A percentile compares a stretch with the other conserved stretches of the same genome.
Conservation (phyloP, 75 land plant species). For the Chamaecyparis obtusa region DNA sequence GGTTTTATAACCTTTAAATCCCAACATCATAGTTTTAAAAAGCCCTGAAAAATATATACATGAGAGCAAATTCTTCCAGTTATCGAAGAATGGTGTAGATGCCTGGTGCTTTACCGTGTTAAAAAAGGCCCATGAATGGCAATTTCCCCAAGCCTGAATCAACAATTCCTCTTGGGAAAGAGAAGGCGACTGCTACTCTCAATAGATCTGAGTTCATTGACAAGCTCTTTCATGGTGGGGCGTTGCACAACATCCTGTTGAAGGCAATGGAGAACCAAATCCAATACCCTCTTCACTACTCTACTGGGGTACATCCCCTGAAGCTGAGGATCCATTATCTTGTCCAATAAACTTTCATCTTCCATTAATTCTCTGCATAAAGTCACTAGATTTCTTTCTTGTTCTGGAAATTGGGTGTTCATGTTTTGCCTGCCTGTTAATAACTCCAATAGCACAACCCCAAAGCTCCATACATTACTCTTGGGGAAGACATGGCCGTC, state of each 20-base stretch:
- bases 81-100: no score
- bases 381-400: slow-evolving; percentile 21
- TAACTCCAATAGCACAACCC: slow-evolving; percentile 45
- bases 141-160: no score
- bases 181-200: neutral
- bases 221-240: slow-evolving; percentile 33
- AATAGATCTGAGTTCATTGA: slow-evolving; percentile 2
- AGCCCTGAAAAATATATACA: no score
- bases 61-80: no score
- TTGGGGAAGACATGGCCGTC: slow-evolving; percentile 13
- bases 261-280: slow-evolving; percentile 28
- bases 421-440: slow-evolving; percentile 39
- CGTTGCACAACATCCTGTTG: slow-evolving; percentile 18
- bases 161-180: no score
- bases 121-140: no score
- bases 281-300: slow-evolving; percentile 11
- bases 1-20: no score
- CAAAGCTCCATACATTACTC: slow-evolving; percentile 59
- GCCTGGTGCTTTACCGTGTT: no score
- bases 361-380: slow-evolving; percentile 20
- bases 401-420: slow-evolving; percentile 14
- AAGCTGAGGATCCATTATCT: slow-evolving; percentile 30
- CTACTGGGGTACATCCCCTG: slow-evolving; percentile 25
- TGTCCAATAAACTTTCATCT: slow-evolving; percentile 19
- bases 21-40: no score